Percentiles rank a stretch among this genome's conserved stretches.
These are phyloP conservation scores for Trichoderma atrobrunneum DNA, from an alignment of 2,329 filamentous ascomycete genomes.

Conservation along the genomic window DNA sequence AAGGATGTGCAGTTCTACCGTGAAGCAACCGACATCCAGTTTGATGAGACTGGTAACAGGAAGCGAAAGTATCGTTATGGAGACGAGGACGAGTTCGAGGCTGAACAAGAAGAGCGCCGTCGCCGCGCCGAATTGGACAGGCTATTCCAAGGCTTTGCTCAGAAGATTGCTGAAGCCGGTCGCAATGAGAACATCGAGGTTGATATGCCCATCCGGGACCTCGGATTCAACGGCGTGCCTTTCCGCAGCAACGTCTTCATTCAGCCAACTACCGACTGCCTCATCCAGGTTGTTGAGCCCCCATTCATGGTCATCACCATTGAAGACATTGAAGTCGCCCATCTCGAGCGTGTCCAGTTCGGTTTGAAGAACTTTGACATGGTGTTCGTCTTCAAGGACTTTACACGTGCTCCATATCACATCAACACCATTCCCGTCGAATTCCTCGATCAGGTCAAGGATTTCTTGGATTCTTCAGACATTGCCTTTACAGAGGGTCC, in stretches of 20 bases:
- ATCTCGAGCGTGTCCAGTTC: conserved; percentile 93
- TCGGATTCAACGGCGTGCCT: conserved; percentile 95
- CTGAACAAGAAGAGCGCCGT: conserved; percentile 93
- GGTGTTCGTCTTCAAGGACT: conserved; percentile 98
- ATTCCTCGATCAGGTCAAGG: conserved; percentile 89
- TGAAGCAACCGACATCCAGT: conserved; percentile 96
- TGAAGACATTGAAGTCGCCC: conserved; percentile 92
- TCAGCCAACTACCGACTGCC: conserved; percentile 92
- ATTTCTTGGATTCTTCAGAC: conserved; percentile 94
- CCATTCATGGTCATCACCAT: conserved; percentile 95
- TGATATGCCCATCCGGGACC: conserved; percentile 93
- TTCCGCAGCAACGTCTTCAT: conserved; percentile 94
- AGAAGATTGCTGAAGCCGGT: conserved; percentile 95
- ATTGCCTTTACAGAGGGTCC: conserved; percentile 93
- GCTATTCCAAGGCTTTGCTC: conserved; percentile 92
- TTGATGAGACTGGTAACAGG: conserved; percentile 96
- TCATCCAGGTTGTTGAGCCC: conserved; percentile 94
- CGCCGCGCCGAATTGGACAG: conserved; percentile 89
- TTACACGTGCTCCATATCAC: conserved; percentile 82
- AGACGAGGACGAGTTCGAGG: conserved; percentile 97
- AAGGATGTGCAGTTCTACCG: conserved; percentile 98
- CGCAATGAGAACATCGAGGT: conserved; percentile 88
- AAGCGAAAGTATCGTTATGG: conserved; percentile 97
- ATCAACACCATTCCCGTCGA: conserved; percentile 99
- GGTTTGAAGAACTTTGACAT: conserved; percentile 99